A percentile compares a stretch with the other conserved stretches of the same genome.
phyloP scores from a whole-genome alignment of 129 eudicot species.

The Helianthus tuberosus region DNA sequence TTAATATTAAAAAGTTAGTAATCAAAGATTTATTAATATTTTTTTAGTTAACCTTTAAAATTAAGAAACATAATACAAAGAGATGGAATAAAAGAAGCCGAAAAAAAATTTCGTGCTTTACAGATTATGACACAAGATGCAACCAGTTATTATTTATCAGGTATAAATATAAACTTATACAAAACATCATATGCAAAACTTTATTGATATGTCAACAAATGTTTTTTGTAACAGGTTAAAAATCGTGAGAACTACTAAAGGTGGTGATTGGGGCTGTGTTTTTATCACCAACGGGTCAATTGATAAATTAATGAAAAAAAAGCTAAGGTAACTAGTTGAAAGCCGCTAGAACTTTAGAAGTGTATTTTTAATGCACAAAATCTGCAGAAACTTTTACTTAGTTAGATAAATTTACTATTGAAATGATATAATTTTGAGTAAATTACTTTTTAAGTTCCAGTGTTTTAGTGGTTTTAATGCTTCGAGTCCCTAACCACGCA shows the following conservation, averaged over 20 bases:
- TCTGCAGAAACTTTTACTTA: background rate
- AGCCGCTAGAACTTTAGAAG: background rate
- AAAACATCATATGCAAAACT: slow-evolving; percentile 1
- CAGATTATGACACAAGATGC: no score
- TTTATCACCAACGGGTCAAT: background rate
- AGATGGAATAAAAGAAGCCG: no score
- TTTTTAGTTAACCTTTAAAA: no score
- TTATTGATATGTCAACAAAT: slow-evolving; percentile 5
- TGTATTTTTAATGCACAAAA: background rate
- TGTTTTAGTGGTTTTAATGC: no score
- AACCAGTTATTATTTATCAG: no score
- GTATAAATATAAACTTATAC: background rate
- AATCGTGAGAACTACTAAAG: background rate
- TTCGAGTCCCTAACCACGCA: no score
- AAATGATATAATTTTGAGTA: background rate
- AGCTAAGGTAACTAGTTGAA: background rate
- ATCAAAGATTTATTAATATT: no score
- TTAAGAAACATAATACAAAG: no score
- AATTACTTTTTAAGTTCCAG: no score
- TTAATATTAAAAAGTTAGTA: no score
- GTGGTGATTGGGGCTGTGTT: background rate
- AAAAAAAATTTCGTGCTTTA: no score
- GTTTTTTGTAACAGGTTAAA: background rate
- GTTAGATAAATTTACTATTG: background rate
- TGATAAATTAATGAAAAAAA: background rate